These are phyloP conservation scores for Leccinum incarnatum DNA, from an alignment of 768 basidiomycete genomes.

Conservation along the genomic window DNA sequence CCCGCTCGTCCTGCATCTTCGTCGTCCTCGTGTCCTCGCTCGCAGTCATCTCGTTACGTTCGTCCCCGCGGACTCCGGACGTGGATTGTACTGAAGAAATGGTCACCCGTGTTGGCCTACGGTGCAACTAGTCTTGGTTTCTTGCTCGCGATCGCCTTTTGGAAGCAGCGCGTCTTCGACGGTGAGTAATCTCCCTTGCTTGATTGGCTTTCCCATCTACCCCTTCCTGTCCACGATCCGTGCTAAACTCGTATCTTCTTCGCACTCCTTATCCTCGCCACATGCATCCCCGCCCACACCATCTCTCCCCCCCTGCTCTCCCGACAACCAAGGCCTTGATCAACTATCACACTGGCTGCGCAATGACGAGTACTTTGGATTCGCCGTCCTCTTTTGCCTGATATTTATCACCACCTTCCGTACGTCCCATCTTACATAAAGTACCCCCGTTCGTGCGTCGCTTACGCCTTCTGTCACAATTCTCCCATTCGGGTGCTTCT, in stretches of 20 bases:
- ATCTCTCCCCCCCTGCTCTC: background rate
- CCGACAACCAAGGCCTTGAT: slow-evolving; percentile 63
- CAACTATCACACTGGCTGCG: slow-evolving; percentile 75
- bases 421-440: slow-evolving; percentile 39
- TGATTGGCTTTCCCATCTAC: slow-evolving; percentile 1
- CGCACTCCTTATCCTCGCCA: background rate
- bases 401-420: slow-evolving; percentile 88
- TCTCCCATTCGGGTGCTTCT: slow-evolving; percentile 6
- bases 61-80: slow-evolving; percentile 52
- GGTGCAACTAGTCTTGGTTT: slow-evolving; percentile 75
- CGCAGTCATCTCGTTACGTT: slow-evolving; percentile 33
- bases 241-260: slow-evolving; percentile 3
- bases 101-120: slow-evolving; percentile 78
- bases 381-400: slow-evolving; percentile 74
- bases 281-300: background rate
- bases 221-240: background rate
- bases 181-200: slow-evolving; percentile 46
- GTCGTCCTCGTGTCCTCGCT: slow-evolving; percentile 15
- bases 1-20: slow-evolving; percentile 19
- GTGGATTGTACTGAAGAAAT: slow-evolving; percentile 62
- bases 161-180: slow-evolving; percentile 77
- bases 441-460: slow-evolving; percentile 1
- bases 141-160: slow-evolving; percentile 77
- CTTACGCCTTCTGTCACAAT: slow-evolving; percentile 11
- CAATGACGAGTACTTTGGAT: slow-evolving; percentile 67